A percentile compares a stretch with the other conserved stretches of the same genome.
Evolutionary conservation across 495 filamentous ascomycete species (phyloP).

Genomic region (Recurvomyces mirabilis): DNA sequence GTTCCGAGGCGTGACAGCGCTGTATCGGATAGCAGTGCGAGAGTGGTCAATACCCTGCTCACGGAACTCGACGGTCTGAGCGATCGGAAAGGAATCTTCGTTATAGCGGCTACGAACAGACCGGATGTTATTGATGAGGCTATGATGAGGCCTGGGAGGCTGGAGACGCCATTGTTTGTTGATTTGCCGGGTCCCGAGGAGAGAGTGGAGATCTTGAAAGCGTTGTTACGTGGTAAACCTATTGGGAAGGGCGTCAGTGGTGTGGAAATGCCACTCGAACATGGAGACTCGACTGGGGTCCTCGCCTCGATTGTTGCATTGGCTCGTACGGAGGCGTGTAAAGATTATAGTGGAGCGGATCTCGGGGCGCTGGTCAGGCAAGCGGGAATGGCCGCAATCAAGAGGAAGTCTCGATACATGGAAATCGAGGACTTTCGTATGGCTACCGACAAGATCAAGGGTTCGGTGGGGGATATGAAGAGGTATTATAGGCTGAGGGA

Average conservation of each 20-base stretch:
- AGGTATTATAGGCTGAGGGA: constrained; percentile 54
- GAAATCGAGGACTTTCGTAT: constrained; percentile 57
- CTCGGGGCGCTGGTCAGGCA: constrained; percentile 63
- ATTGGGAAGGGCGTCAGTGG: constrained; percentile 18
- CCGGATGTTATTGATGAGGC: constrained; percentile 95
- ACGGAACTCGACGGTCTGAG: constrained; percentile 87
- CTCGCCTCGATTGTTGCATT: constrained; percentile 43
- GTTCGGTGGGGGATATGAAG: constrained; percentile 65
- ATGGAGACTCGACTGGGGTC: no score
- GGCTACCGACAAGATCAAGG: constrained; percentile 59
- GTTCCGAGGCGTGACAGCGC: constrained; percentile 75
- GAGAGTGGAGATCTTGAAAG: constrained; percentile 73
- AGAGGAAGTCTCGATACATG: constrained; percentile 34
- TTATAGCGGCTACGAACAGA: constrained; percentile 88
- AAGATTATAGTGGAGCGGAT: constrained; percentile 87
- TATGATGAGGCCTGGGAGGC: constrained; percentile 82
- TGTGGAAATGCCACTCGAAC: constrained; percentile 22
- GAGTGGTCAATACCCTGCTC: constrained; percentile 93
- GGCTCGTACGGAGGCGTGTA: constrained; percentile 51
- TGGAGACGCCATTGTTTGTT: constrained; percentile 83
- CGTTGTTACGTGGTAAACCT: constrained; percentile 57
- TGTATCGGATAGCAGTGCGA: constrained; percentile 67
- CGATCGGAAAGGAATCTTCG: constrained; percentile 76
- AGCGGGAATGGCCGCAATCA: constrained; percentile 66
- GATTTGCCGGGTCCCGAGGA: constrained; percentile 72